Evolutionary conservation across 2,329 filamentous ascomycete species (phyloP).

Genomic region (Zymoseptoria brevis): DNA sequence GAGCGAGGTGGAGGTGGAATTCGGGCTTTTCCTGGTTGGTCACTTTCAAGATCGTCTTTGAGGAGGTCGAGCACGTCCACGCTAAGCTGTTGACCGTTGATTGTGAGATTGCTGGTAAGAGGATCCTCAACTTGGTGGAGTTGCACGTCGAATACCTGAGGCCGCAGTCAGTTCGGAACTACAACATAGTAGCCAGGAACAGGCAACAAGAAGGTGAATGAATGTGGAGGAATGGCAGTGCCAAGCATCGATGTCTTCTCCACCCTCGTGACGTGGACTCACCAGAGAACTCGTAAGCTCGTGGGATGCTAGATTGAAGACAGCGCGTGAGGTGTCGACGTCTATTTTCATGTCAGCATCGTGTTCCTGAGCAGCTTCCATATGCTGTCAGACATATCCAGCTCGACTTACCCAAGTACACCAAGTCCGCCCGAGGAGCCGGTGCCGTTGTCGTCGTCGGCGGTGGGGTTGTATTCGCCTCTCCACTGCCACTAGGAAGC

Average conservation of each 20-base stretch:
- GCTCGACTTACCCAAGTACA: conserved; percentile 16
- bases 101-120: conserved; percentile 35
- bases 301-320: conserved; percentile 30
- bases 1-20: conserved; percentile 27
- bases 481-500: background rate
- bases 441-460: conserved; percentile 2
- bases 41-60: conserved; percentile 23
- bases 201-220: background rate
- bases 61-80: background rate
- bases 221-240: conserved; percentile 4
- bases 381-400: conserved; percentile 2
- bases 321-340: conserved; percentile 29
- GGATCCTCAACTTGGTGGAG: conserved; percentile 31
- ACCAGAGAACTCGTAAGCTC: conserved; percentile 35
- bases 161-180: background rate
- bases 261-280: conserved; percentile 26
- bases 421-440: conserved; percentile 3
- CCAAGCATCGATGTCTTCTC: conserved; percentile 3
- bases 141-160: conserved; percentile 36
- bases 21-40: conserved; percentile 31
- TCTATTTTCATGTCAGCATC: conserved; percentile 9
- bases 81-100: conserved; percentile 31
- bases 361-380: background rate
- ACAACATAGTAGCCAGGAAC: conserved; percentile 28
- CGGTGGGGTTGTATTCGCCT: conserved; percentile 1